Percentiles rank a stretch among this genome's conserved stretches.
These are phyloP conservation scores for Leishmania amazonensis DNA, from an alignment of 208 protist genomes.

Conservation along the genomic window DNA sequence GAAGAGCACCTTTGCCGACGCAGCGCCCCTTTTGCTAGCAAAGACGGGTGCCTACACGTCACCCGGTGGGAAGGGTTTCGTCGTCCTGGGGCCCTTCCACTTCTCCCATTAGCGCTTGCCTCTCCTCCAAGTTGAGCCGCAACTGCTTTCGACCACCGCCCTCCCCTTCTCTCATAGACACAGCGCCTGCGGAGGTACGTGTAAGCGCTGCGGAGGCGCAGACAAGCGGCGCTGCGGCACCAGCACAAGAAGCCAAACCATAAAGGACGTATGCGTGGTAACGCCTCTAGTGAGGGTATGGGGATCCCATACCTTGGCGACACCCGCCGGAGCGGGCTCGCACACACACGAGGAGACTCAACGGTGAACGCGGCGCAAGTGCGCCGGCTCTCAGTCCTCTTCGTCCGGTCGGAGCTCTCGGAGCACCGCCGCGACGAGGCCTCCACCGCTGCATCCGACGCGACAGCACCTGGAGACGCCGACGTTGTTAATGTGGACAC, in stretches of 20 bases:
- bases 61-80: neutral
- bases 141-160: neutral
- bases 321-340: neutral
- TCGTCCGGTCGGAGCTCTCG: constrained; percentile 5
- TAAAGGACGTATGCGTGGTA: neutral
- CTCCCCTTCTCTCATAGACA: neutral
- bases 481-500: constrained; percentile 10
- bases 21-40: neutral
- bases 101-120: neutral
- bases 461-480: neutral
- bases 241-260: neutral
- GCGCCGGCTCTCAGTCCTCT: constrained; percentile 5
- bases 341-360: neutral
- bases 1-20: neutral
- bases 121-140: neutral
- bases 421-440: neutral
- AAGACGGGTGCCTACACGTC: neutral
- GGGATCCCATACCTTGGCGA: neutral
- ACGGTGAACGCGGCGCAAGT: no score
- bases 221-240: neutral
- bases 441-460: neutral
- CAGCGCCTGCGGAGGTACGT: neutral
- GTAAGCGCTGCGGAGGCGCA: neutral
- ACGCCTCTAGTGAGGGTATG: neutral
- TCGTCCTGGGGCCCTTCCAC: neutral